Evolutionary conservation across 2,329 filamentous ascomycete genomes (phyloP).

Genomic region (Byssochlamys sp.): DNA sequence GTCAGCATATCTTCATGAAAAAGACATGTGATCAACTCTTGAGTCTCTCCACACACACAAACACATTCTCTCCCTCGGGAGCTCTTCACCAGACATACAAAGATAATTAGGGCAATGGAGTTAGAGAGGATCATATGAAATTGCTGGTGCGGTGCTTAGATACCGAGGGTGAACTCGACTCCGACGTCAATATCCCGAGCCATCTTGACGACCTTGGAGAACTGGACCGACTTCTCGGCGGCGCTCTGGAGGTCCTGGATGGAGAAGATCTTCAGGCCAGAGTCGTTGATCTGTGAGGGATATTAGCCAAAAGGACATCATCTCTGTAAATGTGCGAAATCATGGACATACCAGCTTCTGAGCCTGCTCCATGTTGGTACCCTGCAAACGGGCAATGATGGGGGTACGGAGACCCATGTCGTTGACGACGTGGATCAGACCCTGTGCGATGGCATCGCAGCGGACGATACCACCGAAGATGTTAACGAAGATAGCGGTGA

Average conservation of each 20-base stretch:
- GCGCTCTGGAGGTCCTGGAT: slow-evolving; percentile 96
- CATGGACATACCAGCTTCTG: slow-evolving; percentile 60
- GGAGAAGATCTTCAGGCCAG: slow-evolving; percentile 97
- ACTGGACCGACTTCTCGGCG: slow-evolving; percentile 95
- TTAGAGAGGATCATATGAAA: background rate
- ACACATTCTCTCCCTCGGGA: background rate
- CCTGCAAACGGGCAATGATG: slow-evolving; percentile 93
- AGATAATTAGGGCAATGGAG: background rate
- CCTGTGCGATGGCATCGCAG: slow-evolving; percentile 93
- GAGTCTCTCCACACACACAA: background rate
- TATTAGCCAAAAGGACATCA: slow-evolving; percentile 2
- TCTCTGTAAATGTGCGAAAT: slow-evolving; percentile 1
- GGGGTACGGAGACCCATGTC: slow-evolving; percentile 92
- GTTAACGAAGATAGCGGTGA: slow-evolving; percentile 98
- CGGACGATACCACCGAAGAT: slow-evolving; percentile 98
- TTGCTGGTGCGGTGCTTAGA: slow-evolving; percentile 47
- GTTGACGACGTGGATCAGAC: slow-evolving; percentile 88
- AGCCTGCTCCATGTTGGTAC: slow-evolving; percentile 93
- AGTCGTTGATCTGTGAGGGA: slow-evolving; percentile 67
- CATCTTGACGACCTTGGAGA: slow-evolving; percentile 99
- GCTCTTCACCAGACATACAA: background rate
- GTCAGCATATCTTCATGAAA: background rate
- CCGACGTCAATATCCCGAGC: slow-evolving; percentile 94
- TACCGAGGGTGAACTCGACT: slow-evolving; percentile 88
- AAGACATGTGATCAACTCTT: background rate